Base-by-base conservation (phyloP, 208 protist genomes). In the Vickermania spadyakhi region DNA sequence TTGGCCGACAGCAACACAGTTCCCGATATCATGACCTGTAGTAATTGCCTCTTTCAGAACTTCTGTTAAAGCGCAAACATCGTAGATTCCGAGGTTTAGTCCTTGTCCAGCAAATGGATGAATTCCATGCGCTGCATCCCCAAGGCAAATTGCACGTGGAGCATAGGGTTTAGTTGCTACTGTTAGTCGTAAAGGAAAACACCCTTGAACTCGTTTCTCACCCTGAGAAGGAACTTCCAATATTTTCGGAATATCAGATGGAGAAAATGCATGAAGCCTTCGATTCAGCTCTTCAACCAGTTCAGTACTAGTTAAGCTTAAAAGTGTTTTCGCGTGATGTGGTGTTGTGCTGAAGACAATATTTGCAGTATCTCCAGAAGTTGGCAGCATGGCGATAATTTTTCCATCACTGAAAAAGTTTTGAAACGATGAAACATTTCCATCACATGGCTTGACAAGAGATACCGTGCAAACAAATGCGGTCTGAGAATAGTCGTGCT, bases 91-190 rank as follows among this genome's bases (percentile, higher is more conserved):
- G 31, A 95, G 74, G 73, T 97, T 97, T 42, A 96, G 75, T 0
- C 91, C 93, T 63, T 97, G 93, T 0, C 93, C 93, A 2, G 91
- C 90, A 28, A 97, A 88, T 14, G 91, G 93, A 72, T 96, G 91
- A 60, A 97, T 90, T 13, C 81, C 68, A 76, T 96, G 91, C 0
- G 93, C 93, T 3, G 93, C 89, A 64, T 97, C 91, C 14, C 88
- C 86, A 0, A 91, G 66, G 25, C 91, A 72, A 23, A 96, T 58
- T 1, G 81, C 79, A 27, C 84, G 68, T 2, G 79, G 68, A 2
- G 77, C 60, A 60, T 82, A 91, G 1, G 84, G 82, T 3, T 56
- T 67, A 3, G 83, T 77, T 11, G 70, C 78, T 26, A 95, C 56
- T 56, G 84, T 85, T 25, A 95, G 60, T 61, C 69, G 63, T 22